Evolutionary conservation across 106 monocot genomes (phyloP), one percentile per base, ranked within the genome.

Genomic region (Apostasia ramifera): DNA sequence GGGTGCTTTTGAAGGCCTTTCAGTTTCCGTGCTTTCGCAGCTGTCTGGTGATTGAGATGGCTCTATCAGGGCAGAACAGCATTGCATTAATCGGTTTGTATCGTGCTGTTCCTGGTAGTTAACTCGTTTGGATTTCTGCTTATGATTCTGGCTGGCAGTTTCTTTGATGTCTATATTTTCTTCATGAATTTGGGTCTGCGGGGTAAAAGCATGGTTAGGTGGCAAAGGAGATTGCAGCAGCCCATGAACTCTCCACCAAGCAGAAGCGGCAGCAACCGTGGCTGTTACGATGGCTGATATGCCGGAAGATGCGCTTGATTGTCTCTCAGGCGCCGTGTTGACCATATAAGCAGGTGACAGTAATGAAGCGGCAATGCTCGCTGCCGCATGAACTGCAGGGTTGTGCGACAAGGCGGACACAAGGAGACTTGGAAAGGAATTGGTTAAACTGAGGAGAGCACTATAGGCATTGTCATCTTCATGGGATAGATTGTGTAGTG

Each of bases 191-290:
- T 49, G 65, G 47, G 65, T 2, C 1, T n/a, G 13, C 48, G 15
- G 65, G 1, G 12, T 3, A 45, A 63, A 45, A 7, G 62, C 2
- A 13, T 44, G 42, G 45, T 63, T 63, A 26, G 65, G 47, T 6
- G n/a, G 65, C n/a, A 48, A 47, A 6, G 47, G 65, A 15, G 67
- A 54, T 54, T 76, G 81, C 42, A 81, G 57, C 1, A 86, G 39
- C 13, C 86, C 91, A 47, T 86, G 76, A 11, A 71, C 71, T 8
- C 69, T 74, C 86, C 91, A 91, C 91, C 91, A 91, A 12, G 86
- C 86, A 53, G 81, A 77, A 48, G 91, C 91, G 37, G 91, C 86
- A 39, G 86, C 86, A 38, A 91, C 79, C 12, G 90, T 91, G 63
- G 86, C 83, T 44, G 81, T 66, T 61, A 81, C 84, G 56, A 86